Evolutionary conservation across 257 asterid species (phyloP).

Genomic region (Henckelia pumila): DNA sequence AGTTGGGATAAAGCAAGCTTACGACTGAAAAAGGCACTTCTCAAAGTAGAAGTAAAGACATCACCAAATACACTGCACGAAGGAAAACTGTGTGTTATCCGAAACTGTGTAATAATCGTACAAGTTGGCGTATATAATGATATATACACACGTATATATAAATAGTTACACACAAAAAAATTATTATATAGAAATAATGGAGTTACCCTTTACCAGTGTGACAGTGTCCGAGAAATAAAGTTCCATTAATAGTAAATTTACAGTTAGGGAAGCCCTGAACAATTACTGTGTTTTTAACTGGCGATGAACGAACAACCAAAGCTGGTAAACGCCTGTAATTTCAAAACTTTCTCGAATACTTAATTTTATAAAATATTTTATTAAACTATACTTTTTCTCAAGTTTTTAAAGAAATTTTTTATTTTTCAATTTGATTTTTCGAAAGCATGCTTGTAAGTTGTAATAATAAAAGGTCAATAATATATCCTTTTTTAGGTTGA

Average conservation of each 20-base stretch:
- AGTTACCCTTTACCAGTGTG: constrained; percentile 17
- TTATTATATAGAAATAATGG: constrained; percentile 3
- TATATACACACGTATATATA: neutral
- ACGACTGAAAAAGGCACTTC: neutral
- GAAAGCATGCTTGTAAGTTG: no score
- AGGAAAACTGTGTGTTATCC: constrained; percentile 22
- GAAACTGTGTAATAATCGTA: constrained; percentile 18
- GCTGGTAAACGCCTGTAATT: neutral
- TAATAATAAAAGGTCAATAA: no score
- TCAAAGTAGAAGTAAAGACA: constrained; percentile 9
- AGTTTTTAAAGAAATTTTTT: no score
- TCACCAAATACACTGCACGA: constrained; percentile 27
- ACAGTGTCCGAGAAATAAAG: constrained; percentile 6
- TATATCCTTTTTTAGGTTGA: no score
- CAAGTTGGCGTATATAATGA: neutral
- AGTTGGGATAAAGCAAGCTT: neutral
- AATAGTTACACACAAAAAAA: neutral
- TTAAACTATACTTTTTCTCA: no score
- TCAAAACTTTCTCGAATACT: no score
- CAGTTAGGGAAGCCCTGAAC: constrained; percentile 28
- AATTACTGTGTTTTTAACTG: constrained; percentile 1
- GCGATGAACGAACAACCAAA: neutral
- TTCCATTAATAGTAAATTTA: constrained; percentile 34
- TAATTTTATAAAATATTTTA: no score
- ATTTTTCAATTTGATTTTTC: no score